Evolutionary conservation across 2,329 filamentous ascomycete species (phyloP), one percentile per base, ranked within the genome.

Genomic region (Pseudogymnoascus pannorum): DNA sequence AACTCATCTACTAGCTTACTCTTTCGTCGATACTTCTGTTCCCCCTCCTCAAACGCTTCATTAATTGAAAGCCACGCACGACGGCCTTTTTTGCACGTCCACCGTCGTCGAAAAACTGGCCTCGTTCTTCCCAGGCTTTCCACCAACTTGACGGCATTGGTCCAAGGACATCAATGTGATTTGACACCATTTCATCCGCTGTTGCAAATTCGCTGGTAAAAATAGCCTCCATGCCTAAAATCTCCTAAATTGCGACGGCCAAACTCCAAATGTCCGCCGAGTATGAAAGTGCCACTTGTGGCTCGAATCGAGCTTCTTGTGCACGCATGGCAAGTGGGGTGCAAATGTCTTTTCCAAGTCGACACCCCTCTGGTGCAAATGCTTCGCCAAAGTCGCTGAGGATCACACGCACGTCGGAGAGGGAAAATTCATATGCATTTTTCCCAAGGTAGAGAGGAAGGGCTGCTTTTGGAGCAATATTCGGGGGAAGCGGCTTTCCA

Each of bases 361-460:
- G 35, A 18, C 14, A 64, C 20, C 54, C 63, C 14, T 51, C 62
- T 16, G 71, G 68, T 1, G 65, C 31, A 62, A 73, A 74, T 4
- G 71, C 65, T 57, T 73, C 70, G 11, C 72, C 72, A 66, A 74
- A 75, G 64, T 75, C 73, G 62, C 64, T 66, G 1, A 75, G 70
- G 58, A 75, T 60, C 0, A 71, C 36, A 4, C 64, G 63, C 1
- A 69, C 64, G 11, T 75, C 74, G 1, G 64, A 63, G 20, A 73
- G 26, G 7, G 64, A 63, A 48, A 73, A 69, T 0, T 71, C 61
- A 42, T 72, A 63, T 5, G 69, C 69, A 4, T 65, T 36, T 63
- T 72, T 72, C 1, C 69, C 72, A 64, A 18, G 36, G 6, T 40
- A 40, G 6, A 40, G 16, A 6, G 36, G 16, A n/a, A 40, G 36